Percentiles rank a stretch among this genome's conserved stretches.
These are phyloP conservation scores for Talaromyces thailandensis DNA, from an alignment of 495 filamentous ascomycete genomes.

Conservation along the genomic window DNA sequence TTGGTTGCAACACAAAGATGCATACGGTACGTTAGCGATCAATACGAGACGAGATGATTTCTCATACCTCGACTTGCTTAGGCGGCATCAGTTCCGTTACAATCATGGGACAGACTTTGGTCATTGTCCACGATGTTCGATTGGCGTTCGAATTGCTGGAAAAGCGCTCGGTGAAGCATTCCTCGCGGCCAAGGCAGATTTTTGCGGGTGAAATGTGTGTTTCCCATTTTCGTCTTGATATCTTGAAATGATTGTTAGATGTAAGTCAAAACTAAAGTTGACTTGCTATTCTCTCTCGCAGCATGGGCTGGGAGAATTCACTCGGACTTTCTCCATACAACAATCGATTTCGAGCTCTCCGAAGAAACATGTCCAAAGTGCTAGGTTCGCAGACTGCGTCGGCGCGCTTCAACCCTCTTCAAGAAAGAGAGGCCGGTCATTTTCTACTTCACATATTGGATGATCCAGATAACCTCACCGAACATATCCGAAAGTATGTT, in stretches of 20 bases:
- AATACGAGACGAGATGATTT: not conserved
- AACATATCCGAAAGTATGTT: slow-evolving; percentile 33
- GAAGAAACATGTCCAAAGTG: slow-evolving; percentile 27
- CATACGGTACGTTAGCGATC: slow-evolving; percentile 25
- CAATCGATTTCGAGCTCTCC: slow-evolving; percentile 27
- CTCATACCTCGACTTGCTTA: not conserved
- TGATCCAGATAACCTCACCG: slow-evolving; percentile 21
- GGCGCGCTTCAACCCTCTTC: slow-evolving; percentile 24
- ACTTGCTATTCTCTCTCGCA: not conserved
- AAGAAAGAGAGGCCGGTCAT: slow-evolving; percentile 30
- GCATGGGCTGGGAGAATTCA: slow-evolving; percentile 22
- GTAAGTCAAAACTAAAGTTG: not conserved
- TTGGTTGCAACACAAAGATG: slow-evolving; percentile 42
- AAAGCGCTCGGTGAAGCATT: slow-evolving; percentile 34
- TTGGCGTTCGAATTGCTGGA: slow-evolving; percentile 36
- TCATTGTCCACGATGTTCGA: slow-evolving; percentile 37
- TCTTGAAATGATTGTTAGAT: not conserved
- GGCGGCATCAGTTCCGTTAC: slow-evolving; percentile 46
- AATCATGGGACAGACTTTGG: slow-evolving; percentile 34
- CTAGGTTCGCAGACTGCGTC: slow-evolving; percentile 23
- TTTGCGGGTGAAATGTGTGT: slow-evolving; percentile 35
- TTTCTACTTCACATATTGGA: slow-evolving; percentile 34
- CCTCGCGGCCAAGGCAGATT: slow-evolving; percentile 25
- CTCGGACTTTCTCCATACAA: slow-evolving; percentile 28
- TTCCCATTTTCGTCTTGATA: not conserved